Conservation (phyloP, 805 yeast genomes). For the Priceomyces castillae region DNA sequence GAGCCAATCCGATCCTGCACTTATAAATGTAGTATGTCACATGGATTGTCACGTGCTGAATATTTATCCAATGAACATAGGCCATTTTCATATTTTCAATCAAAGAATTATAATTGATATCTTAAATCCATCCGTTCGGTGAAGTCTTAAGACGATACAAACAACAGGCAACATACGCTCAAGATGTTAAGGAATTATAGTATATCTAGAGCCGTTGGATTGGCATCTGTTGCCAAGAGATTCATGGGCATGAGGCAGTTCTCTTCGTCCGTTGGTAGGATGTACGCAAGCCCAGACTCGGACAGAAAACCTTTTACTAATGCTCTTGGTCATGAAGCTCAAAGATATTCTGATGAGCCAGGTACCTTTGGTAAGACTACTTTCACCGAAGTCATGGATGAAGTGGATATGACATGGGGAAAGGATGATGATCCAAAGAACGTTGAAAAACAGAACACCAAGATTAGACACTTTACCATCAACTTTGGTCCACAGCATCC, state of each 20-base stretch:
- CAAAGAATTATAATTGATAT: neutral
- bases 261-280: constrained; percentile 16
- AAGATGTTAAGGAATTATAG: constrained; percentile 26
- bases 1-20: too few species aligned
- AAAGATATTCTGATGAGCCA: constrained; percentile 30
- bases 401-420: constrained; percentile 45
- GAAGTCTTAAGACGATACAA: neutral
- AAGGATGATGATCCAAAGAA: constrained; percentile 42
- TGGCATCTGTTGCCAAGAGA: constrained; percentile 6
- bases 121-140: neutral
- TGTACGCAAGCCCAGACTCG: constrained; percentile 22
- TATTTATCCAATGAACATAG: constrained; percentile 2
- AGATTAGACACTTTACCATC: constrained; percentile 83
- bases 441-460: constrained; percentile 43
- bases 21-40: too few species aligned
- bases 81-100: constrained; percentile 5
- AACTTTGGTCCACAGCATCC: constrained; percentile 95
- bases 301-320: constrained; percentile 33
- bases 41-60: neutral
- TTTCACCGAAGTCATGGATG: constrained; percentile 44
- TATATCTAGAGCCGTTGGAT: constrained; percentile 12
- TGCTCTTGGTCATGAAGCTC: constrained; percentile 39
- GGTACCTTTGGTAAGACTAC: constrained; percentile 42
- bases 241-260: constrained; percentile 10
- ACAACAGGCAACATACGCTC: constrained; percentile 3